Percentiles rank a stretch among this genome's conserved stretches.
phyloP scores from a whole-genome alignment of 192 early-diverging fungal species.

The Thamnidium elegans region DNA sequence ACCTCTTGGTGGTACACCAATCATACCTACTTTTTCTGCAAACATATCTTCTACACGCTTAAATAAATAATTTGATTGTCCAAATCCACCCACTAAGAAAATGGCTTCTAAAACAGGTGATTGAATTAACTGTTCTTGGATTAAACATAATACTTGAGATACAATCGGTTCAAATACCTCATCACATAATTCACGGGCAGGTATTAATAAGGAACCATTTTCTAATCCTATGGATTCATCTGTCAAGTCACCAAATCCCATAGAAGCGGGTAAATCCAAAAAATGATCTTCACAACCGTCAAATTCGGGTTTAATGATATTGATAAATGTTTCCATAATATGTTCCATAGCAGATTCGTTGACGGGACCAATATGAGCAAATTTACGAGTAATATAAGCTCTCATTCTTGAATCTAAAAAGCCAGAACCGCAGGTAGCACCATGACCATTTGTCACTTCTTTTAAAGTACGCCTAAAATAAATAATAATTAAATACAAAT shows the following conservation, averaged over 20 bases:
- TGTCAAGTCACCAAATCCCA: slow-evolving; percentile 37
- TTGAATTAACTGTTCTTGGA: slow-evolving; percentile 42
- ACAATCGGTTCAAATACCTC: slow-evolving; percentile 50
- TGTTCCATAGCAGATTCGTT: slow-evolving; percentile 17
- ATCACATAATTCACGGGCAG: slow-evolving; percentile 42
- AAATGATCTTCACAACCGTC: slow-evolving; percentile 45
- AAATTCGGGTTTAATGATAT: slow-evolving; percentile 52
- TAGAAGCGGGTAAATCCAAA: slow-evolving; percentile 39
- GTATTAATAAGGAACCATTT: slow-evolving; percentile 37
- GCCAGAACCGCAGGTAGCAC: slow-evolving; percentile 48
- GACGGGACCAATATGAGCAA: slow-evolving; percentile 33
- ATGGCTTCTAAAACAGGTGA: slow-evolving; percentile 41
- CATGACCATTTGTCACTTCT: slow-evolving; percentile 53
- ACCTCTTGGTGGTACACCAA: slow-evolving; percentile 40
- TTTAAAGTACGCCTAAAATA: slow-evolving; percentile 33
- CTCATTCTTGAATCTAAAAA: slow-evolving; percentile 50
- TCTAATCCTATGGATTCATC: slow-evolving; percentile 41
- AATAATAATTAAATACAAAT: not conserved
- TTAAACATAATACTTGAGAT: slow-evolving; percentile 40
- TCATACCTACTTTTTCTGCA: slow-evolving; percentile 22
- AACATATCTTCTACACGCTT: slow-evolving; percentile 46
- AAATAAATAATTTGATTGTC: slow-evolving; percentile 47
- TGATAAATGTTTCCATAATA: slow-evolving; percentile 47
- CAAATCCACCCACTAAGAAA: slow-evolving; percentile 55
- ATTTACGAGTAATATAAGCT: slow-evolving; percentile 39